Conservation (phyloP, 352 stramenopile genomes). For the Phytophthora ohioensis region DNA sequence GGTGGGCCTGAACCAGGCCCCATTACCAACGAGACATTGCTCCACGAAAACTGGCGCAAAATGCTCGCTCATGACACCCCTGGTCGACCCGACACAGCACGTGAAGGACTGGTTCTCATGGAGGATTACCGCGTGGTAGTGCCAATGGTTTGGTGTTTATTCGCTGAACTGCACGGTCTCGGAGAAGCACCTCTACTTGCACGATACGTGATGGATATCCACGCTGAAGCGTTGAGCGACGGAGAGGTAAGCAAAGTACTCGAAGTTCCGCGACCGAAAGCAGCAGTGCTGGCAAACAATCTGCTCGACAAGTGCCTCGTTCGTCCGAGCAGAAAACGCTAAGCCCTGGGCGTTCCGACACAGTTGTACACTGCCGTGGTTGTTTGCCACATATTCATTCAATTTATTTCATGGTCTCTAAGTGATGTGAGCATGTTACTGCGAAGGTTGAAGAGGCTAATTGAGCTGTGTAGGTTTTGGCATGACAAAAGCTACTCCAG, state of each 20-base stretch:
- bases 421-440: neutral
- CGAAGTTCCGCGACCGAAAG: conserved; percentile 52
- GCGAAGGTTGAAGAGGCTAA: neutral
- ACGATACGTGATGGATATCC: conserved; percentile 59
- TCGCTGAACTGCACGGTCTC: conserved; percentile 67
- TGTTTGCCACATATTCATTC: conserved; percentile 18
- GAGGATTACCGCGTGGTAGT: conserved; percentile 76
- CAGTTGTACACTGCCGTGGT: conserved; percentile 19
- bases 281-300: conserved; percentile 50
- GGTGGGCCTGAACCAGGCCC: conserved; percentile 60
- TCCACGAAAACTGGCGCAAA: conserved; percentile 44
- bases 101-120: conserved; percentile 51
- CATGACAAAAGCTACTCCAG: too few relatives aligned
- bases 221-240: conserved; percentile 51
- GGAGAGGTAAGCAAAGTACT: conserved; percentile 47
- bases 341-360: neutral
- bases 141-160: conserved; percentile 80
- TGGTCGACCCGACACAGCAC: conserved; percentile 55
- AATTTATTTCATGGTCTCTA: conserved; percentile 1
- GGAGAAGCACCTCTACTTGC: conserved; percentile 58
- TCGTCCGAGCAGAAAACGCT: conserved; percentile 28
- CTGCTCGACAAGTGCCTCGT: conserved; percentile 56
- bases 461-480: neutral
- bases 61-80: conserved; percentile 39
- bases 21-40: conserved; percentile 72